Percentiles rank a stretch among this genome's conserved stretches.
phyloP scores from a whole-genome alignment of 176 grass and related monocot genomes.

The Areca catechu region DNA sequence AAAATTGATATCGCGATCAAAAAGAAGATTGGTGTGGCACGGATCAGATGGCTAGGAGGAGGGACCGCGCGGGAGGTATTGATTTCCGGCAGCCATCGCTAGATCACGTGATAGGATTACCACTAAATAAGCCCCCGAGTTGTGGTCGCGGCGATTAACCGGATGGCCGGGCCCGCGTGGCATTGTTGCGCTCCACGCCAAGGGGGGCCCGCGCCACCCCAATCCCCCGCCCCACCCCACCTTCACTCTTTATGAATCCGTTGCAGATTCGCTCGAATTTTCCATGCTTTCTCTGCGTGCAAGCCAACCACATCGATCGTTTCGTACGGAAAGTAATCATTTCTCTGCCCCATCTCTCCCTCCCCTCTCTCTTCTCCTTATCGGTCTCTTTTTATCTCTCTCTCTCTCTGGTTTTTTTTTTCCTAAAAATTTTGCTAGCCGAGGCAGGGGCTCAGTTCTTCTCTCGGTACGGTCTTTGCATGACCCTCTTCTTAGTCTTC shows the following conservation, averaged over 20 bases:
- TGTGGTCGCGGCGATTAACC: neutral
- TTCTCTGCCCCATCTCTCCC: no score
- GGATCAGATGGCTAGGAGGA: no score
- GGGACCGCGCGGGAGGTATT: no score
- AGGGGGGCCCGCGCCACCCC: neutral
- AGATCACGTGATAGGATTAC: no score
- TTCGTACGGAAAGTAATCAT: slow-evolving; percentile 2
- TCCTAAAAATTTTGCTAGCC: neutral
- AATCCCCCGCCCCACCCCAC: no score
- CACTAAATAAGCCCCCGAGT: no score
- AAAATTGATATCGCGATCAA: no score
- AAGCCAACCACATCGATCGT: neutral
- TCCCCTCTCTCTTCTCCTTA: neutral
- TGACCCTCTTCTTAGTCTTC: neutral
- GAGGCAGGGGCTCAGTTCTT: neutral
- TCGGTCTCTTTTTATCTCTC: neutral
- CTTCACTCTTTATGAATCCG: neutral
- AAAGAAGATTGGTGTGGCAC: no score
- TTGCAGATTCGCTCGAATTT: neutral
- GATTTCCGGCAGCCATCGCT: no score
- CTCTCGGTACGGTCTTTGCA: neutral
- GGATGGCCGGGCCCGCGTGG: neutral
- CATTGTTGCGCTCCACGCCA: neutral
- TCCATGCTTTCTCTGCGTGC: neutral
- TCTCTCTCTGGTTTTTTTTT: neutral